Evolutionary conservation across 176 grass and related monocot species (phyloP).

Genomic region (Urochloa ruziziensis): DNA sequence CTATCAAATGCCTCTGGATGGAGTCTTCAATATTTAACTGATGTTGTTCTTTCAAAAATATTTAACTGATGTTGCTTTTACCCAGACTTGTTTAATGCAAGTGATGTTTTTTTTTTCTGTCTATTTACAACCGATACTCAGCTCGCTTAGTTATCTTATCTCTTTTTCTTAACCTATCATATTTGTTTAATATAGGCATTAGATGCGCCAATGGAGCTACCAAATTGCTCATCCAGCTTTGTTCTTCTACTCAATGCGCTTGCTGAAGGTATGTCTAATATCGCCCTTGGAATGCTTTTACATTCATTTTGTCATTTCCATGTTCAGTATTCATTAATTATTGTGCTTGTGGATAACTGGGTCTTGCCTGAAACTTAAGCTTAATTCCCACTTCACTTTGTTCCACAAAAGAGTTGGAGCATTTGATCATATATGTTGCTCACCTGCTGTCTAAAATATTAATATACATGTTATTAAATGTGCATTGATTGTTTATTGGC

Average conservation of each 20-base stretch:
- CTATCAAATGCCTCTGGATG: constrained; percentile 1
- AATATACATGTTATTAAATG: background rate
- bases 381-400: background rate
- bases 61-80: background rate
- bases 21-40: background rate
- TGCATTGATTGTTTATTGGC: constrained; percentile 36
- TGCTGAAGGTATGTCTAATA: constrained; percentile 53
- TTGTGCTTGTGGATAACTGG: background rate
- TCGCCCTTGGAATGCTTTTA: constrained; percentile 6
- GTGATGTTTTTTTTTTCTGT: background rate
- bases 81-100: background rate
- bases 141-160: background rate
- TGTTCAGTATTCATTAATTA: background rate
- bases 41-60: too few species aligned
- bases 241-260: constrained; percentile 64
- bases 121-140: background rate
- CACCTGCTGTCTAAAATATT: constrained; percentile 25
- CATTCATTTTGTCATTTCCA: background rate
- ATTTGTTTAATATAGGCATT: constrained; percentile 59
- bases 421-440: constrained; percentile 25
- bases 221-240: constrained; percentile 43
- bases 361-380: background rate
- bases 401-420: background rate
- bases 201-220: constrained; percentile 51
- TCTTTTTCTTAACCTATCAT: constrained; percentile 23